Base-by-base conservation (phyloP, 805 yeast species). In the Middelhovenomyces tepae region DNA sequence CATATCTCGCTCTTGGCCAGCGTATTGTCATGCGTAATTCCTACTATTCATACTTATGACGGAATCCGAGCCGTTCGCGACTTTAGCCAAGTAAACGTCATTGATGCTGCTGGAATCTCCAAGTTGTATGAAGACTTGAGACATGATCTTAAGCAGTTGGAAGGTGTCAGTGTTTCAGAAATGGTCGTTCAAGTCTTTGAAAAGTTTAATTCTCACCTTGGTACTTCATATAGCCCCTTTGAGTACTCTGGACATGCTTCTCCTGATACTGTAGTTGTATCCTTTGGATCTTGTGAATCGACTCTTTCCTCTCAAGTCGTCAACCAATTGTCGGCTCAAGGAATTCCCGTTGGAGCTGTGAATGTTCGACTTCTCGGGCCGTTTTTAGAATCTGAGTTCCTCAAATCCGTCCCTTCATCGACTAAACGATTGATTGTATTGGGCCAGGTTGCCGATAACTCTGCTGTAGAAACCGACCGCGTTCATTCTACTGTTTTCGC, bases 321-420 rank as follows among this genome's bases (percentile, higher is more conserved):
- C 29, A 43, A 52, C 21, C 50, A 52, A 14, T 49, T 58, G 23
- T 51, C 62, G 6, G 53, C 56, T 14, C 37, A 52, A 3, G 54
- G 56, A 32, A 41, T 53, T 11, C 56, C 63, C n/a, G 68, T 73
- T 32, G 94, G 86, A 43, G 71, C 78, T 31, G 56, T 87, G 36
- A 69, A 78, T 35, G 71, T 77, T 31, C 73, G 95, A 58, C 73
- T 83, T 27, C 89, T 93, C 35, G 60, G 78, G 34, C 95, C 95
- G 8, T 85, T 86, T 58, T 73, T 78, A 46, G 65, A 71, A 21
- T 65, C 62, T 20, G 70, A 69, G 44, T 85, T 86, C 53, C 60
- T 72, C 32, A 51, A 62, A 3, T 51, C 67, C 7, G 62, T 87
- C 32, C 89, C 94, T 18, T 40, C 54, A 3, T 54, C 79, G 3